Percentiles rank a stretch among this genome's conserved stretches.
Evolutionary conservation across 495 filamentous ascomycete genomes (phyloP).

Genomic region (Ramalina peruviana): DNA sequence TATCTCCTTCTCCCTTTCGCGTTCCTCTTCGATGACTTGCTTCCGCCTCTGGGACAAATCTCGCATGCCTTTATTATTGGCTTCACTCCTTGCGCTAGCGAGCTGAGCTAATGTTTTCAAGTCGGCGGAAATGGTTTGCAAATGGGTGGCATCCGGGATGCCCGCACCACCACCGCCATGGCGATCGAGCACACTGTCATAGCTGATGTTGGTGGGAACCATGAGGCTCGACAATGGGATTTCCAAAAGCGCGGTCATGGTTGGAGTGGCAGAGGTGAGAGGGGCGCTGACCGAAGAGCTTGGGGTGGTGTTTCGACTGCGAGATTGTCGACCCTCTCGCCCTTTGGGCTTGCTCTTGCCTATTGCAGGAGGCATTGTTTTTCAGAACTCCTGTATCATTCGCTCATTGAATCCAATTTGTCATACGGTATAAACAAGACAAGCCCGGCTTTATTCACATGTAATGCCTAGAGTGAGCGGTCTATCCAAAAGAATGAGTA

Average conservation of each 20-base stretch:
- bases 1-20: constrained; percentile 21
- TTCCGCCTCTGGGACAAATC: constrained; percentile 51
- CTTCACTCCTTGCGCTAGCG: constrained; percentile 45
- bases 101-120: constrained; percentile 50
- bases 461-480: too few species aligned
- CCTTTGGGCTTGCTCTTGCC: constrained; percentile 64
- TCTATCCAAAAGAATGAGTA: too few species aligned
- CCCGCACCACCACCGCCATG: constrained; percentile 40
- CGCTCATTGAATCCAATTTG: not conserved
- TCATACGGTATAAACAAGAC: not conserved
- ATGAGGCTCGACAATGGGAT: constrained; percentile 52
- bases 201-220: constrained; percentile 41
- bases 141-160: constrained; percentile 61
- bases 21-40: constrained; percentile 38
- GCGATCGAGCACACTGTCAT: constrained; percentile 60
- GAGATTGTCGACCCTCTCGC: constrained; percentile 55
- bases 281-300: constrained; percentile 42
- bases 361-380: constrained; percentile 30
- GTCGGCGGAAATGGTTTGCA: constrained; percentile 53
- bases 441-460: too few species aligned
- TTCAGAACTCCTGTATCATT: not conserved
- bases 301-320: constrained; percentile 78
- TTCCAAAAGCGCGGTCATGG: constrained; percentile 42
- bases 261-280: constrained; percentile 31
- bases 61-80: constrained; percentile 61